Base-by-base conservation (phyloP, 169 alveolate species). In the Cyclospora cayetanensis region DNA sequence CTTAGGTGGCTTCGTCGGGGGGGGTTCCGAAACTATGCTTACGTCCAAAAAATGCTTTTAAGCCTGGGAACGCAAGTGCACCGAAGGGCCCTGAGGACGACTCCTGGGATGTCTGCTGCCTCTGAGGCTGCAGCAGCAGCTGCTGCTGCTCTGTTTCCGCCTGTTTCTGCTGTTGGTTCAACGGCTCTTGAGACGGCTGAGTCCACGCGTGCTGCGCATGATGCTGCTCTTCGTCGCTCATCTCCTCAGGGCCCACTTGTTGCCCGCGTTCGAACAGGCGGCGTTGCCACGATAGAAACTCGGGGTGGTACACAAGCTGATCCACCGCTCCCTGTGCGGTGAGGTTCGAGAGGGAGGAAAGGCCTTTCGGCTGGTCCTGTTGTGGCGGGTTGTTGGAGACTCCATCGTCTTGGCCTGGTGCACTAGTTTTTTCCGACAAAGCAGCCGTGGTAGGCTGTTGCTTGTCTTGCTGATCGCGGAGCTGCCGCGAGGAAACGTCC, bases 281-380 rank as follows among this genome's bases (percentile, higher is more conserved):
- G 35, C 72, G 72, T 31, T 60, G 72, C 72, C 72, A 60, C 34
- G 72, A 12, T n/a, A 60, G 72, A 1, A 60, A 60, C 72, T 60
- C 72, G 72, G 72, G 72, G 72, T 60, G 55, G 3, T n/a, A 74
- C 39, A 74, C 7, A 15, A 76, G 66, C 60, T 65, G 11, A 9
- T 76, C 86, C 0, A 76, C 65, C 4, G 31, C 86, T 42, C 86
- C 86, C 53, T 76, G 86, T 43, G 86, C 86, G 34, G 86, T 76
- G 34, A 76, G 35, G 66, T 76, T 22, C 7, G 66, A 42, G 1
- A 76, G 35, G 7, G 86, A 76, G n/a, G 50, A 25, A 0, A 65
- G 43, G 22, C n/a, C 46, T 7, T 27, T n/a, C 55, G 39, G 83
- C 83, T 34, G 55, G 66, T 25, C 29, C 2, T 68, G 80, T 53